A percentile compares a stretch with the other conserved stretches of the same genome.
Evolutionary conservation across 257 asterid species (phyloP).

Genomic region (Capsicum chinense): DNA sequence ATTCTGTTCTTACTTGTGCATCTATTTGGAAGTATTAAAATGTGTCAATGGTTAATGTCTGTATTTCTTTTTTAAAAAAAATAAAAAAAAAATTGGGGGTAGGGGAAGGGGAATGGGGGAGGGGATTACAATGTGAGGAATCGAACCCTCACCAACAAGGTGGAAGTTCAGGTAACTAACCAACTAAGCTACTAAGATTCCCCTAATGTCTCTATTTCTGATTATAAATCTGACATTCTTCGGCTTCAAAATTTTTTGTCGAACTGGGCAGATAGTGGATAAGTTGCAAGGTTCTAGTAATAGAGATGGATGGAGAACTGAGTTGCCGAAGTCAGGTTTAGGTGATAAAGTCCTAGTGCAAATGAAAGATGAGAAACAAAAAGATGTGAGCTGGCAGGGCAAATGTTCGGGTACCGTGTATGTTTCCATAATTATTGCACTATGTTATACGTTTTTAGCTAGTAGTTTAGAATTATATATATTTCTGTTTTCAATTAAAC

Average conservation of each 20-base stretch:
- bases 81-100: no score
- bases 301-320: constrained; percentile 83
- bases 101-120: no score
- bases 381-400: constrained; percentile 93
- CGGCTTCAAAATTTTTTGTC: constrained; percentile 25
- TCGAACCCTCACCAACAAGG: no score
- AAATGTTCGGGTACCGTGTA: constrained; percentile 99
- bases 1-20: neutral
- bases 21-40: neutral
- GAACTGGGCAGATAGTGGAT: constrained; percentile 69
- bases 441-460: neutral
- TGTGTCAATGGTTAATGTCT: neutral
- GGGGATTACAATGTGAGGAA: no score
- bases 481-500: neutral
- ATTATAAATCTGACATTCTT: constrained; percentile 4
- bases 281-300: constrained; percentile 87
- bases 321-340: constrained; percentile 72
- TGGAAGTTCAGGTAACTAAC: no score
- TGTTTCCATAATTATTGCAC: constrained; percentile 42
- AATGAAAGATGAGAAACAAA: constrained; percentile 79
- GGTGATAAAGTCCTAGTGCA: constrained; percentile 72
- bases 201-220: neutral
- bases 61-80: neutral
- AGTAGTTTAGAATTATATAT: neutral
- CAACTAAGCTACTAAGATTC: no score